Evolutionary conservation across 805 yeast genomes (phyloP).

Genomic region (Ogataea corticis): DNA sequence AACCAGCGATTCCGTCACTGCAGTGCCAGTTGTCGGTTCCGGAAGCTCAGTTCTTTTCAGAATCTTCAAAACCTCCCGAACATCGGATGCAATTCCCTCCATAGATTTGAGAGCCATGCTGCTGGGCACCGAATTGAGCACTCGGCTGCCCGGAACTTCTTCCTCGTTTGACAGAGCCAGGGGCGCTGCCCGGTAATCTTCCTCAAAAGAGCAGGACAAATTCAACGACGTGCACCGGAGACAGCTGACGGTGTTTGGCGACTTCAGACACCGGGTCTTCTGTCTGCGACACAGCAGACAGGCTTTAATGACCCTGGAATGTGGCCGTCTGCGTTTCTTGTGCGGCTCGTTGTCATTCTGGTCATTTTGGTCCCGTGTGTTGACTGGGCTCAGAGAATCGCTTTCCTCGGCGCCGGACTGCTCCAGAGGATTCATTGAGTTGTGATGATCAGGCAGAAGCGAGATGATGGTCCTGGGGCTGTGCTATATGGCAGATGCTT

Average conservation of each 20-base stretch:
- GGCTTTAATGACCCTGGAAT: constrained; percentile 33
- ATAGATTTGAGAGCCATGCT: neutral
- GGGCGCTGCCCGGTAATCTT: constrained; percentile 17
- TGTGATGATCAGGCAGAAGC: too few relatives aligned
- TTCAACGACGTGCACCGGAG: constrained; percentile 57
- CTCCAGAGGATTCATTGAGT: too few relatives aligned
- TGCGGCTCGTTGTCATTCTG: neutral
- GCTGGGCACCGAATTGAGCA: too few relatives aligned
- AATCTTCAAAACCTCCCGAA: constrained; percentile 14
- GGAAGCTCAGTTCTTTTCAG: constrained; percentile 11
- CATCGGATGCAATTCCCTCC: constrained; percentile 13
- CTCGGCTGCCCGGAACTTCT: too few relatives aligned
- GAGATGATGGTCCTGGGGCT: too few relatives aligned
- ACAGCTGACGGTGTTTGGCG: constrained; percentile 50
- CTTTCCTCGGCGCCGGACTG: neutral
- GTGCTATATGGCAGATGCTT: too few relatives aligned
- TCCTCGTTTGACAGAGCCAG: neutral
- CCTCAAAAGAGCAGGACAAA: constrained; percentile 52
- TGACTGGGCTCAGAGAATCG: neutral
- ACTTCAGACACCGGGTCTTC: constrained; percentile 58
- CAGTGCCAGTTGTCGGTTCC: constrained; percentile 6
- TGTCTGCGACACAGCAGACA: constrained; percentile 35
- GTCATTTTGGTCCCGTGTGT: neutral
- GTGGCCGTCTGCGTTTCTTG: constrained; percentile 18
- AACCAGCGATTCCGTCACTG: neutral